Base-by-base conservation (phyloP, 805 yeast species). In the Kluyveromyces siamensis region DNA sequence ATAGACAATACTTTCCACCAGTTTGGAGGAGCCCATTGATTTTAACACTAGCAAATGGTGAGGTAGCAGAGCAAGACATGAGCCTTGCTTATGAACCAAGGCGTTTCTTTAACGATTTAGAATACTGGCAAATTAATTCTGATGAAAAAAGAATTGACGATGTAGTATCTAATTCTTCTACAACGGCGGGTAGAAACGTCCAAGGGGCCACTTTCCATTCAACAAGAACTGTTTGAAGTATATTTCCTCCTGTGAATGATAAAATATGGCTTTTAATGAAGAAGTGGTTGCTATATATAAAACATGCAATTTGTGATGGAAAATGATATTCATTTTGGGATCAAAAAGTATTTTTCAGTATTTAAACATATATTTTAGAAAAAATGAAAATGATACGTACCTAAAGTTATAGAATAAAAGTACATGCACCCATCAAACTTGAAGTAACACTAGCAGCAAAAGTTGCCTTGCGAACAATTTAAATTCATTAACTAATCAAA, bases 401-500 rank as follows among this genome's bases (percentile, higher is more conserved):
- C 25, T 21, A 21, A 21, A 21, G 6, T 21, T 21, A 21, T 21
- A 21, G 25, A 21, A 21, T 21, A 21, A 21, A 21, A 21, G 25
- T 21, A 21, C 25, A 21, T 21, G 25, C 25, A 21, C 3, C 25
- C 25, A 21, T 6, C 3, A 21, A 21, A 6, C 25, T 21, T 6
- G 6, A 21, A 21, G 25, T 21, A 21, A 21, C 25, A 21, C 25
- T 21, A 21, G 25, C 25, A 21, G 25, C 6, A 21, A 21, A 21
- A 3, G 25, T 21, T 21, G 6, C 25, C 25, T 4, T 3, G 25
- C 6, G 25, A 21, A 21, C 6, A 21, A 35, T 27, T 17, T 33
- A 8, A 13, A 8, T 37, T 37, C 18, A 10, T n/a, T 17, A 37
- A n/a, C 18, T 40, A 18, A 19, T 54, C 50, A 83, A 63, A 83